Evolutionary conservation across 106 monocot species (phyloP).

Genomic region (Xerophyta viscosa): DNA sequence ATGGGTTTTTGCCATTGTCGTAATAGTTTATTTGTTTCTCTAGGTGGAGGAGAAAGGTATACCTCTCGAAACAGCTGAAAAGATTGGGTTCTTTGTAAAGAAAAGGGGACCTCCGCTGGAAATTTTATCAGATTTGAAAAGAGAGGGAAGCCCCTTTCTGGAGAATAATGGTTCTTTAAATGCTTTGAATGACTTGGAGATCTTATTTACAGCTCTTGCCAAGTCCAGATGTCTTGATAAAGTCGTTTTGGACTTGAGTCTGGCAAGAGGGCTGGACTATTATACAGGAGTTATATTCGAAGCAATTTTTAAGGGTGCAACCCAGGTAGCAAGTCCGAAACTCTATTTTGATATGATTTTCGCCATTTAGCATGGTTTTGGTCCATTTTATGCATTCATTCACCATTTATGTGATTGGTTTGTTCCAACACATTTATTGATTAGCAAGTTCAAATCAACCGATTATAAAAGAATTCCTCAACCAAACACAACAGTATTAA

Average conservation of each 20-base stretch:
- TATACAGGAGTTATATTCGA: conserved; percentile 98
- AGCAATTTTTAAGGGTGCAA: conserved; percentile 81
- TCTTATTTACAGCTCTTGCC: conserved; percentile 74
- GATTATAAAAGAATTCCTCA: too few species aligned
- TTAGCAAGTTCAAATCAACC: too few species aligned
- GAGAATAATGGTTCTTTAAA: conserved; percentile 40
- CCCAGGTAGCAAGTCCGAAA: conserved; percentile 51
- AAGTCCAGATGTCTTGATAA: conserved; percentile 60
- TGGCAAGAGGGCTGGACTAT: conserved; percentile 98
- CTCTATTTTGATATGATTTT: neutral
- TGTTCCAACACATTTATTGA: too few species aligned
- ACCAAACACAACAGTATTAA: too few species aligned
- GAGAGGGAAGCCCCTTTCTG: conserved; percentile 57
- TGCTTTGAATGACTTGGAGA: conserved; percentile 76
- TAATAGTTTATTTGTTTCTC: conserved; percentile 7
- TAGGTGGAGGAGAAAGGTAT: conserved; percentile 99
- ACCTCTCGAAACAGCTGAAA: conserved; percentile 64
- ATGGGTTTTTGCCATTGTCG: neutral
- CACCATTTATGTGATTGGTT: too few species aligned
- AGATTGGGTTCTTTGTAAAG: conserved; percentile 76
- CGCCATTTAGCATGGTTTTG: too few species aligned
- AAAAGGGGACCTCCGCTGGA: conserved; percentile 74
- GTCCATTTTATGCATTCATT: neutral
- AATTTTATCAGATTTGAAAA: conserved; percentile 56
- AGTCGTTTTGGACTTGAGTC: conserved; percentile 92